These are phyloP conservation scores for Starmerella vitae DNA, from an alignment of 805 yeast species.

Conservation along the genomic window DNA sequence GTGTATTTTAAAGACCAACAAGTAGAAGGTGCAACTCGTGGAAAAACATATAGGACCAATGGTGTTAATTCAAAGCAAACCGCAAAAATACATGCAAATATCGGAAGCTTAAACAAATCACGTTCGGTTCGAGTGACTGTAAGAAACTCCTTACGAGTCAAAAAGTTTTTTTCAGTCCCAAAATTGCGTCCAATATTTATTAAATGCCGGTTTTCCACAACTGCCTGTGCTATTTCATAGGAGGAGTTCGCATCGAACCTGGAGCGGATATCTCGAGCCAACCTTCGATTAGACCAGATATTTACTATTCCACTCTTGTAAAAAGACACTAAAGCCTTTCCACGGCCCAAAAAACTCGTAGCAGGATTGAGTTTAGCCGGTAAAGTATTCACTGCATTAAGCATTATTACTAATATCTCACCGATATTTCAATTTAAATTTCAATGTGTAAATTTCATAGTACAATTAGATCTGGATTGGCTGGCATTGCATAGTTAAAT, in stretches of 20 bases:
- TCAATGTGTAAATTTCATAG: too few relatives aligned
- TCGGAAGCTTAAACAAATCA: slow-evolving; percentile 42
- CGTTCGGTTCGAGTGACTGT: slow-evolving; percentile 36
- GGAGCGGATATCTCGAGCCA: slow-evolving; percentile 10
- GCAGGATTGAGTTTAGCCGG: slow-evolving; percentile 22
- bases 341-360: slow-evolving; percentile 16
- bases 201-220: slow-evolving; percentile 17
- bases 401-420: too few relatives aligned
- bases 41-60: slow-evolving; percentile 37
- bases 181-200: slow-evolving; percentile 2
- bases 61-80: slow-evolving; percentile 47
- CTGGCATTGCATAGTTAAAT: too few relatives aligned
- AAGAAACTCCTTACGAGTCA: slow-evolving; percentile 37
- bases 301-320: slow-evolving; percentile 38
- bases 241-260: slow-evolving; percentile 15
- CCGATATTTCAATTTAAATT: too few relatives aligned
- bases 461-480: too few relatives aligned
- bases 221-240: slow-evolving; percentile 15
- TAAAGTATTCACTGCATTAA: slow-evolving; percentile 24
- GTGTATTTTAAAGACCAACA: slow-evolving; percentile 27
- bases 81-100: slow-evolving; percentile 43
- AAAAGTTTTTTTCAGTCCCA: slow-evolving; percentile 13
- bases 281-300: slow-evolving; percentile 34
- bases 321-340: slow-evolving; percentile 26
- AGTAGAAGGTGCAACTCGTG: slow-evolving; percentile 48